Evolutionary conservation across 2,329 filamentous ascomycete genomes (phyloP).

Genomic region (Incumbomyces lentus): DNA sequence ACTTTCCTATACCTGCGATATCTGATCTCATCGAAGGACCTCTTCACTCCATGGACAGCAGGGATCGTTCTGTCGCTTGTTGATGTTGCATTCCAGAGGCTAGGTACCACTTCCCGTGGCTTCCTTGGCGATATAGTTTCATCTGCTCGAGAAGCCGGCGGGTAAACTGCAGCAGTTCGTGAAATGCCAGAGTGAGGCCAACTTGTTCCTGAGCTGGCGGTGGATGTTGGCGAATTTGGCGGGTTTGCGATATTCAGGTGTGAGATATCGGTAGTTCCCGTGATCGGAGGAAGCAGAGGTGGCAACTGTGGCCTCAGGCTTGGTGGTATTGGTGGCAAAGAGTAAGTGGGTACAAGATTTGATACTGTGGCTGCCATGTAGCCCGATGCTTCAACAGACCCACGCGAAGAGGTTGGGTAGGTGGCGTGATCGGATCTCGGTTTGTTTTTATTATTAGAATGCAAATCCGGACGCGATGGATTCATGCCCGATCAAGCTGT

Average conservation of each 20-base stretch:
- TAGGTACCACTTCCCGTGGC: no score
- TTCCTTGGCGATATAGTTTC: no score
- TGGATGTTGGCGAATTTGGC: no score
- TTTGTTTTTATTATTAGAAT: neutral
- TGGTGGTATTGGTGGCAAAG: neutral
- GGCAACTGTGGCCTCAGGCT: neutral
- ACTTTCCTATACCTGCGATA: neutral
- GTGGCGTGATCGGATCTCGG: neutral
- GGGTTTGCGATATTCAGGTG: no score
- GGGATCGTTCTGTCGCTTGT: no score
- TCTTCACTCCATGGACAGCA: neutral
- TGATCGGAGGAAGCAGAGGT: neutral
- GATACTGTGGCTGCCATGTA: slow-evolving; percentile 1
- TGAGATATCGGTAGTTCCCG: neutral
- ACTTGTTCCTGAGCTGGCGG: neutral
- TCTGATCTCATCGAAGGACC: neutral
- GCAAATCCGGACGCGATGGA: neutral
- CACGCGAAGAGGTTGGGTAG: neutral
- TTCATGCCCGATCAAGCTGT: slow-evolving; percentile 1
- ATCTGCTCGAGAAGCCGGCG: no score
- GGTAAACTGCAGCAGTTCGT: neutral
- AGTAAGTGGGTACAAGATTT: neutral
- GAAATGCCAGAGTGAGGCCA: neutral
- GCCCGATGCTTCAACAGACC: neutral
- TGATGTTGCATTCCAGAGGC: no score